phyloP scores from a whole-genome alignment of 2,329 filamentous ascomycete genomes.

The Neofusicoccum umdonicola region DNA sequence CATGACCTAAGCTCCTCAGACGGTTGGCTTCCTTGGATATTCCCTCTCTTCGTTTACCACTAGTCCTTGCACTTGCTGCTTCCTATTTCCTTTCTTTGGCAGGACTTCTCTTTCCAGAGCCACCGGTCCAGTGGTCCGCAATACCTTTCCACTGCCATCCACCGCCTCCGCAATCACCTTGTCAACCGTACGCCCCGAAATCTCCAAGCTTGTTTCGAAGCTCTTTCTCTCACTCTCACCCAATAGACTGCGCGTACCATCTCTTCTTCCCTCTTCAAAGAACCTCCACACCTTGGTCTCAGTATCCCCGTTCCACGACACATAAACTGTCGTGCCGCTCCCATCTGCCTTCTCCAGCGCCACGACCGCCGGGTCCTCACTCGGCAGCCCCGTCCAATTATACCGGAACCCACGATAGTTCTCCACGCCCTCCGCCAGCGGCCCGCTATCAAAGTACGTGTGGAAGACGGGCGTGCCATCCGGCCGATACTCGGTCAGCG shows the following conservation, averaged over 20 bases:
- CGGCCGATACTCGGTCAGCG: slow-evolving; percentile 48
- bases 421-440: slow-evolving; percentile 28
- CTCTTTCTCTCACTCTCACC: not conserved
- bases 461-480: slow-evolving; percentile 43
- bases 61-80: too few species aligned
- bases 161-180: not conserved
- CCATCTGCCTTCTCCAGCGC: not conserved
- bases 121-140: not conserved
- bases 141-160: not conserved
- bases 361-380: slow-evolving; percentile 22
- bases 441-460: slow-evolving; percentile 36
- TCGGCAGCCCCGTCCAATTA: slow-evolving; percentile 24
- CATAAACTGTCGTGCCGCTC: slow-evolving; percentile 20
- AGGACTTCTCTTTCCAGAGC: not conserved
- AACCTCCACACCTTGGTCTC: slow-evolving; percentile 16
- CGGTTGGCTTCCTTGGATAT: too few species aligned
- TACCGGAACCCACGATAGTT: slow-evolving; percentile 36
- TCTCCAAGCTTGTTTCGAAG: not conserved
- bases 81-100: too few species aligned
- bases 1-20: too few species aligned
- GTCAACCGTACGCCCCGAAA: not conserved
- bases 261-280: not conserved
- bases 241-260: not conserved
- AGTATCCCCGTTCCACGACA: slow-evolving; percentile 29
- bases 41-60: too few species aligned